Evolutionary conservation across 2,329 filamentous ascomycete species (phyloP).

Genomic region (Monosporascus sp.): DNA sequence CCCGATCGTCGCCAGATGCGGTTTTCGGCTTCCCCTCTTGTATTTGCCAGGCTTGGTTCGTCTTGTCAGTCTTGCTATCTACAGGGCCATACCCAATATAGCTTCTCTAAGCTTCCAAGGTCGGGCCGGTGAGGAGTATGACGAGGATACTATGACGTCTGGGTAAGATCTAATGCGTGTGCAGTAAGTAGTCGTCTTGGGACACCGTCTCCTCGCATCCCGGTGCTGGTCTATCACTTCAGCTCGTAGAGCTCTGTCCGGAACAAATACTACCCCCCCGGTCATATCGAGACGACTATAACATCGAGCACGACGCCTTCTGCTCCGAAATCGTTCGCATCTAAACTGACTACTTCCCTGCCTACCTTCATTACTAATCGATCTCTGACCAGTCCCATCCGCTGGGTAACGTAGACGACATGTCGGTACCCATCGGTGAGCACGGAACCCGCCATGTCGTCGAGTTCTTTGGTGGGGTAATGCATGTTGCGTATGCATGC

Average conservation of each 20-base stretch:
- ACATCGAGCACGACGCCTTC: not conserved
- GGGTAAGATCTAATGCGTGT: too few relatives aligned
- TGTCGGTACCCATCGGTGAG: constrained; percentile 23
- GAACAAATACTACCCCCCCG: not conserved
- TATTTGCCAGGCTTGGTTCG: not conserved
- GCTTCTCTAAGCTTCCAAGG: not conserved
- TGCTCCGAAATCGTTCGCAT: not conserved
- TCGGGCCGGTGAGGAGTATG: not conserved
- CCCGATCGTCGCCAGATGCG: not conserved
- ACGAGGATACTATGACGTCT: not conserved
- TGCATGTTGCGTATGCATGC: constrained; percentile 2
- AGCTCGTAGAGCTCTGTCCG: too few relatives aligned
- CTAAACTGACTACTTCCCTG: not conserved
- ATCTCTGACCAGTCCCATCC: constrained; percentile 5
- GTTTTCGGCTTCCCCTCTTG: not conserved
- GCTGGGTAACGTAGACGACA: constrained; percentile 18
- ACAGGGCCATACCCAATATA: not conserved
- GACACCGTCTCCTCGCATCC: too few relatives aligned
- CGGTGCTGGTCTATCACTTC: too few relatives aligned
- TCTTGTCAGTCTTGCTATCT: constrained; percentile 5
- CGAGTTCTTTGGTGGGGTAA: constrained; percentile 4
- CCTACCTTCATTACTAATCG: not conserved
- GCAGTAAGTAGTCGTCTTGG: too few relatives aligned
- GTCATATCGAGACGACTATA: not conserved
- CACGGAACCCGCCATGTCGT: constrained; percentile 13